Conservation (phyloP, 2,329 filamentous ascomycete species). For the Verticillium isaacii region DNA sequence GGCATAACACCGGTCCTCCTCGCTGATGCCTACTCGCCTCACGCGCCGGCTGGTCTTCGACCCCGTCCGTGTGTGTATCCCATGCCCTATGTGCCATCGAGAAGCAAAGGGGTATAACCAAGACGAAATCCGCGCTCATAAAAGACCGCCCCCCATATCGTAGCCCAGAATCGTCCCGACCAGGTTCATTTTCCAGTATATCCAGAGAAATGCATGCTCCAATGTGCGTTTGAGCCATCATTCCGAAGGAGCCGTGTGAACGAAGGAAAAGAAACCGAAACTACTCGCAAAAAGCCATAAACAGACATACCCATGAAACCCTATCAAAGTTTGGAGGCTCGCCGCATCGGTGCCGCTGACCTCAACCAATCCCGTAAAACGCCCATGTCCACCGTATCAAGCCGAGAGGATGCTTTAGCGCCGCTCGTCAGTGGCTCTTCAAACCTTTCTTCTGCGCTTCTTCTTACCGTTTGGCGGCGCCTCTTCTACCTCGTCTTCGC, state of each 20-base stretch:
- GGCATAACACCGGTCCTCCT: too few relatives aligned
- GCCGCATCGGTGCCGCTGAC: not conserved
- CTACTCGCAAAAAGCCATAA: not conserved
- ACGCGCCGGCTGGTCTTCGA: not conserved
- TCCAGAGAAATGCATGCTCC: not conserved
- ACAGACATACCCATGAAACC: not conserved
- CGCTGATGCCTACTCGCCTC: not conserved
- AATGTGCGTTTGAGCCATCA: not conserved
- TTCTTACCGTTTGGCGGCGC: not conserved
- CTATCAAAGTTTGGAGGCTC: not conserved
- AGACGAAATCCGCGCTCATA: not conserved
- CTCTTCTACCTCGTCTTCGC: conserved; percentile 34
- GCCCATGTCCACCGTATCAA: not conserved
- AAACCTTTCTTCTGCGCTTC: not conserved
- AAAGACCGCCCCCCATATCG: not conserved
- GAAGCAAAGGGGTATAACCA: not conserved
- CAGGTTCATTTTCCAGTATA: not conserved
- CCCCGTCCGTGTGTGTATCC: not conserved
- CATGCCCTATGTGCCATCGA: not conserved
- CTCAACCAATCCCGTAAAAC: not conserved
- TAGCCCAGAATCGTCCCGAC: not conserved
- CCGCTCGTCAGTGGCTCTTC: not conserved
- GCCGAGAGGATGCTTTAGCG: not conserved
- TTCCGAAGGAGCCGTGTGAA: not conserved
- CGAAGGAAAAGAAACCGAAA: not conserved